These are phyloP conservation scores for Pseudogymnoascus sp. DNA, from an alignment of 2,329 filamentous ascomycete species.

Conservation along the genomic window DNA sequence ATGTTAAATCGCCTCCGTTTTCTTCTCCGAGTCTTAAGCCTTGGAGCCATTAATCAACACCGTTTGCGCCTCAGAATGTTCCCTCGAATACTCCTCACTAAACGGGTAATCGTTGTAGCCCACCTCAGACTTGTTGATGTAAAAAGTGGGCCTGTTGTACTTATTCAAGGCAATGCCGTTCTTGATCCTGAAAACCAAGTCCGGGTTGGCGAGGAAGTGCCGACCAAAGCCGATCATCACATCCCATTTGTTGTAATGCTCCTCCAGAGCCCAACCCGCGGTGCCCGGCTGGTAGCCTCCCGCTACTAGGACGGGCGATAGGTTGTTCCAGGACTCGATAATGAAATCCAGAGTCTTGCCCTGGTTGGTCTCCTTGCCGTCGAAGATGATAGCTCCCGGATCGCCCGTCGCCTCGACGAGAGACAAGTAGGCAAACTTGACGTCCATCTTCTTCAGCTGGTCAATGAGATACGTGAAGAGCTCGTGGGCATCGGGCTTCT, in stretches of 20 bases:
- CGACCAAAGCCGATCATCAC: constrained; percentile 22
- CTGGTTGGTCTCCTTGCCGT: constrained; percentile 30
- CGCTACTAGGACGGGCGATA: constrained; percentile 17
- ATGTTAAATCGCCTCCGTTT: too few relatives aligned
- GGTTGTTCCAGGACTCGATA: constrained; percentile 36
- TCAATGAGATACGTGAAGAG: constrained; percentile 34
- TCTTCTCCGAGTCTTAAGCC: too few relatives aligned
- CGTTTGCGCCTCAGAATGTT: too few relatives aligned
- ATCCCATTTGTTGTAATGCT: constrained; percentile 13
- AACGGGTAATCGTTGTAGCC: constrained; percentile 27
- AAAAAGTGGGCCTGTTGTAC: constrained; percentile 16
- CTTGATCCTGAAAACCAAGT: constrained; percentile 28
- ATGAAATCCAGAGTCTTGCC: constrained; percentile 42
- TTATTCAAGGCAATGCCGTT: constrained; percentile 8
- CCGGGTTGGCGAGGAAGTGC: constrained; percentile 37
- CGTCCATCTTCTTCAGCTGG: constrained; percentile 29
- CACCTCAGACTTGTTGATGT: constrained; percentile 19
- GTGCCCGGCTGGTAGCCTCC: constrained; percentile 17
- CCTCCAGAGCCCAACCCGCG: constrained; percentile 33
- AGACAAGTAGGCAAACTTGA: constrained; percentile 42
- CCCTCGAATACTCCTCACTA: not conserved
- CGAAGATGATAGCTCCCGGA: constrained; percentile 36
- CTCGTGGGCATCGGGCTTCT: constrained; percentile 36
- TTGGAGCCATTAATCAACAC: too few relatives aligned
- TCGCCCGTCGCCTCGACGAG: constrained; percentile 43